Percentiles rank a stretch among this genome's conserved stretches.
phyloP scores from a whole-genome alignment of 139 green algal species.

The Deuterostichococcus epilithicus region DNA sequence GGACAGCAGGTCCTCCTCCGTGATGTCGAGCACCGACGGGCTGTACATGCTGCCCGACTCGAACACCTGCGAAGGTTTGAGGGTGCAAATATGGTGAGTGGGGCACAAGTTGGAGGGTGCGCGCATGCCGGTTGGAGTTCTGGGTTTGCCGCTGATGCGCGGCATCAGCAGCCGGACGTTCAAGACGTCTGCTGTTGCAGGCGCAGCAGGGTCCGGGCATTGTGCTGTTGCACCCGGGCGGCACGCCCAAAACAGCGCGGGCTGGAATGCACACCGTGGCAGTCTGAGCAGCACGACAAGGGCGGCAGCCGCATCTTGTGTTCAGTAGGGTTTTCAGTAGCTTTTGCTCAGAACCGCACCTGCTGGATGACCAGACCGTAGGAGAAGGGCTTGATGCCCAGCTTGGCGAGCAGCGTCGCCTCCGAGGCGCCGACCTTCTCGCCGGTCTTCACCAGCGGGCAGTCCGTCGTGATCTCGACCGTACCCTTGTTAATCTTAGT shows the following conservation, averaged over 20 bases:
- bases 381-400: constrained; percentile 97
- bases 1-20: constrained; percentile 82
- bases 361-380: constrained; percentile 82
- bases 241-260: not conserved
- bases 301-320: too few relatives aligned
- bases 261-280: not conserved
- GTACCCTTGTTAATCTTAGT: constrained; percentile 99
- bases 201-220: not conserved
- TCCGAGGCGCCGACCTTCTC: constrained; percentile 89
- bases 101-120: too few relatives aligned
- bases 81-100: too few relatives aligned
- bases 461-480: constrained; percentile 91
- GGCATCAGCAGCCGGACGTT: too few relatives aligned
- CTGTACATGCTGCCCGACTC: constrained; percentile 85
- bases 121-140: too few relatives aligned
- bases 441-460: constrained; percentile 82
- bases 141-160: not conserved
- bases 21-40: constrained; percentile 91
- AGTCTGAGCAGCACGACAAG: not conserved
- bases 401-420: constrained; percentile 97
- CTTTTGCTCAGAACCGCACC: not conserved
- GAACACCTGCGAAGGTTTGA: constrained; percentile 72
- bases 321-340: not conserved
- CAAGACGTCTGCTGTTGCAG: not conserved
- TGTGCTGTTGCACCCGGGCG: not conserved